phyloP scores from a whole-genome alignment of 2,329 filamentous ascomycete species.

The Penicillium sp. region DNA sequence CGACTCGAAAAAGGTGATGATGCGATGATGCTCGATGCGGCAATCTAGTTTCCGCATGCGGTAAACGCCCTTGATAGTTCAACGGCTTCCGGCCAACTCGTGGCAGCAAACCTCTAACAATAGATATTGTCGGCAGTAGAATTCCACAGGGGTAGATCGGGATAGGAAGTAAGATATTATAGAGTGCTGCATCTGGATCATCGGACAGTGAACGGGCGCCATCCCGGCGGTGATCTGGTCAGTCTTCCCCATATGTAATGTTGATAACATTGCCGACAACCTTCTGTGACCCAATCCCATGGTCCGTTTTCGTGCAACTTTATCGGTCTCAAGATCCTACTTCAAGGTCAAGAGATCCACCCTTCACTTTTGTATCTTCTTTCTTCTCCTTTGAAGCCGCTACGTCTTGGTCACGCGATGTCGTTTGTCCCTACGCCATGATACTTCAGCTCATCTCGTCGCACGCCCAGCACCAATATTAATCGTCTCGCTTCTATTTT shows the following conservation, averaged over 20 bases:
- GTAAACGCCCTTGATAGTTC: conserved; percentile 12
- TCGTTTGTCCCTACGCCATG: conserved; percentile 21
- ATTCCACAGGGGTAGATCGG: neutral
- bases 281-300: conserved; percentile 32
- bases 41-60: conserved; percentile 28
- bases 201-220: conserved; percentile 17
- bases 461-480: conserved; percentile 14
- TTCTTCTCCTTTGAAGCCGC: conserved; percentile 4
- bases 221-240: conserved; percentile 10
- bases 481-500: conserved; percentile 8
- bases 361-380: conserved; percentile 8
- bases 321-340: conserved; percentile 18
- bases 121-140: neutral
- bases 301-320: conserved; percentile 29
- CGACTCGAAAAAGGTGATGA: conserved; percentile 17
- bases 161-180: conserved; percentile 1
- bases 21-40: conserved; percentile 27
- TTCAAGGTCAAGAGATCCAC: conserved; percentile 32
- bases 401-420: conserved; percentile 28
- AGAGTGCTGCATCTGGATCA: conserved; percentile 20
- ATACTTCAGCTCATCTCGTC: conserved; percentile 20
- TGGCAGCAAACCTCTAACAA: conserved; percentile 3
- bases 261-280: conserved; percentile 29
- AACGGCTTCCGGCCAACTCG: conserved; percentile 5
- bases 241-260: conserved; percentile 27